Evolutionary conservation across 2,329 filamentous ascomycete species (phyloP), one percentile per base, ranked within the genome.

Genomic region (Amylocarpus encephaloides): DNA sequence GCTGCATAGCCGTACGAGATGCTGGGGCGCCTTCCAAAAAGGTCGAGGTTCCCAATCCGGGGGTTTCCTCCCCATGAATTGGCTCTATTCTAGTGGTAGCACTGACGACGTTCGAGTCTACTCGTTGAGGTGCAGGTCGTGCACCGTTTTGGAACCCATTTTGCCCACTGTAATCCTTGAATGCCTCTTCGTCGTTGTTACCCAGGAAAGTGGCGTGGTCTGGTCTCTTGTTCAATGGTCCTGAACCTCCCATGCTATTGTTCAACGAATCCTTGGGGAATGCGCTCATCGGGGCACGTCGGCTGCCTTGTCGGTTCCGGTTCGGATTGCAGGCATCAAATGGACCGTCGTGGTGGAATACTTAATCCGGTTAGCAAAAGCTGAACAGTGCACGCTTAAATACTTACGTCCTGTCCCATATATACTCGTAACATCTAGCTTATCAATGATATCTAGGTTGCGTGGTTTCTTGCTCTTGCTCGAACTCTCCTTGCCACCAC

Each of bases 281-380:
- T 1, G 93, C 93, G 67, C 95, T 85, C 89, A 98, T 96, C 0
- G 93, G 93, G 6, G 93, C 90, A 48, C 86, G 83, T 53, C 84
- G 82, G 63, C 85, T 83, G 61, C 84, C 88, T 64, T 87, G 86
- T 51, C 88, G 83, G 69, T 97, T 98, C 57, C 93, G 88, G 67
- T 95, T 87, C 4, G 93, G 90, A 68, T 95, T 95, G 67, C 93
- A 88, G 16, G 93, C 93, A 69, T 98, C 93, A 63, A 96, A 98
- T 4, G 93, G 93, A 1, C 93, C 93, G 64, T 97, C 93, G 65
- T 98, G 93, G 64, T 98, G 93, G 70, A 97, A 95, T 59, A 95
- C 90, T 95, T 62, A n/a, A 16, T 30, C 13, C 5, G 22, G 26
- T 60, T 50, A 58, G 51, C 13, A 41, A 43, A 11, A 38, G 34